These are phyloP conservation scores for Pyrenophora teres DNA, from an alignment of 2,329 filamentous ascomycete genomes.

Conservation along the genomic window DNA sequence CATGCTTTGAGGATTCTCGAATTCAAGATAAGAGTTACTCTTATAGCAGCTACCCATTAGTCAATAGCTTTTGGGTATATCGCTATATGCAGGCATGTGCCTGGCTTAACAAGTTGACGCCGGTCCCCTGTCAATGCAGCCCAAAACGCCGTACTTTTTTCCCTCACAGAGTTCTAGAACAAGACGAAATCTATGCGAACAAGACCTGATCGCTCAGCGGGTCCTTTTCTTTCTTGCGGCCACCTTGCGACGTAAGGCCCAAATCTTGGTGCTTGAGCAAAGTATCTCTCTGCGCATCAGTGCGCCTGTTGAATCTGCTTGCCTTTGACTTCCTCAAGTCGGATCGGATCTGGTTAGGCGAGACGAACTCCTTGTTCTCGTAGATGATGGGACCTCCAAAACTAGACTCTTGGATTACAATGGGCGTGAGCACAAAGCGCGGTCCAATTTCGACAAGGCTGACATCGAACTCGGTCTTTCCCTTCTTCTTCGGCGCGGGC, in stretches of 20 bases:
- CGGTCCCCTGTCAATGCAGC: constrained; percentile 11
- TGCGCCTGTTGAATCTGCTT: constrained; percentile 74
- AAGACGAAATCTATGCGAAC: constrained; percentile 63
- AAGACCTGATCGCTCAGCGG: constrained; percentile 76
- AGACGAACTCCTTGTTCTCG: constrained; percentile 97
- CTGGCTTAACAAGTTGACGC: constrained; percentile 10
- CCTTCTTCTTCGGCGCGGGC: constrained; percentile 48
- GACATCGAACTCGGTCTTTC: constrained; percentile 70
- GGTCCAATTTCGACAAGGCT: constrained; percentile 91
- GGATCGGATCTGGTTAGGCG: constrained; percentile 88
- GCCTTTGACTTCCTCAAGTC: constrained; percentile 80
- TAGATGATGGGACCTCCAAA: constrained; percentile 97
- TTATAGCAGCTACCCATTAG: constrained; percentile 12
- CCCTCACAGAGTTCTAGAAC: constrained; percentile 5
- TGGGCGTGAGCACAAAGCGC: constrained; percentile 88
- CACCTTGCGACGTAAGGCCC: constrained; percentile 71
- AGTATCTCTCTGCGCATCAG: constrained; percentile 74
- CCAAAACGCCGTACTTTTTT: constrained; percentile 25
- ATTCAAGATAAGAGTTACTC: constrained; percentile 3
- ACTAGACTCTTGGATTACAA: constrained; percentile 91
- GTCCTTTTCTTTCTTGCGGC: constrained; percentile 65
- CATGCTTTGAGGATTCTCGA: no score
- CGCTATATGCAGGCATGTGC: constrained; percentile 14
- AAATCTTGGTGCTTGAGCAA: constrained; percentile 76
- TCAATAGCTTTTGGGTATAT: constrained; percentile 33